These are phyloP conservation scores for Monosporascus sp. DNA, from an alignment of 2,329 filamentous ascomycete species.

Conservation along the genomic window DNA sequence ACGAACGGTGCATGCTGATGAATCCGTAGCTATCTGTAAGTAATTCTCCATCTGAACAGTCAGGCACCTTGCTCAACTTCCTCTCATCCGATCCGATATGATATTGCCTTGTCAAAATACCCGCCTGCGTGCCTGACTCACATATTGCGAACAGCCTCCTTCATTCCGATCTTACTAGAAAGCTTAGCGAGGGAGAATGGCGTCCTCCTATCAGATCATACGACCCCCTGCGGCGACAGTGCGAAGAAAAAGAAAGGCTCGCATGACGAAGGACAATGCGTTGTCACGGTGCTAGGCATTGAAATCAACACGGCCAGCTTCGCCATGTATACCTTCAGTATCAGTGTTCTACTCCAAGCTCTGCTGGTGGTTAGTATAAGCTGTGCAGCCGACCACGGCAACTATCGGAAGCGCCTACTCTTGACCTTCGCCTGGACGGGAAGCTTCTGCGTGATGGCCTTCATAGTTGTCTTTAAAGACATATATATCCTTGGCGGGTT, in stretches of 20 bases:
- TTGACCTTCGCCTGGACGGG: slow-evolving; percentile 80
- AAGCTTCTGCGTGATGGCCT: slow-evolving; percentile 79
- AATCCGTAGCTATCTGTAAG: slow-evolving; percentile 22
- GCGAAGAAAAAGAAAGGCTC: slow-evolving; percentile 41
- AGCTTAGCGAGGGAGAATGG: slow-evolving; percentile 90
- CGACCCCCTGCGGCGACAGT: slow-evolving; percentile 66
- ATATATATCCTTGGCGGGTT: slow-evolving; percentile 78
- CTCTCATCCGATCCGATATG: too few relatives aligned
- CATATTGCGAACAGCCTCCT: slow-evolving; percentile 58
- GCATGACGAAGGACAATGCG: slow-evolving; percentile 60
- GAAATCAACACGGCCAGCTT: slow-evolving; percentile 96
- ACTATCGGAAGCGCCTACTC: slow-evolving; percentile 82
- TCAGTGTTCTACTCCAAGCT: slow-evolving; percentile 85
- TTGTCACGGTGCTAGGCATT: slow-evolving; percentile 74
- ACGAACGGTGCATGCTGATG: not conserved
- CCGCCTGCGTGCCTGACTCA: not conserved
- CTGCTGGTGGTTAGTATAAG: slow-evolving; percentile 93
- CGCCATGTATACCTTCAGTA: slow-evolving; percentile 96
- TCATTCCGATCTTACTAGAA: slow-evolving; percentile 93
- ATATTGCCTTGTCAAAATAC: not conserved
- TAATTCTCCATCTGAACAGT: slow-evolving; percentile 2
- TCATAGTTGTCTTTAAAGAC: slow-evolving; percentile 69
- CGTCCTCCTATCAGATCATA: slow-evolving; percentile 73
- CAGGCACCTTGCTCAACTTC: too few relatives aligned
- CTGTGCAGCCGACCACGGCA: slow-evolving; percentile 90